Base-by-base conservation (phyloP, 306 rosid genomes). In the Chamaecrista fasciculata region DNA sequence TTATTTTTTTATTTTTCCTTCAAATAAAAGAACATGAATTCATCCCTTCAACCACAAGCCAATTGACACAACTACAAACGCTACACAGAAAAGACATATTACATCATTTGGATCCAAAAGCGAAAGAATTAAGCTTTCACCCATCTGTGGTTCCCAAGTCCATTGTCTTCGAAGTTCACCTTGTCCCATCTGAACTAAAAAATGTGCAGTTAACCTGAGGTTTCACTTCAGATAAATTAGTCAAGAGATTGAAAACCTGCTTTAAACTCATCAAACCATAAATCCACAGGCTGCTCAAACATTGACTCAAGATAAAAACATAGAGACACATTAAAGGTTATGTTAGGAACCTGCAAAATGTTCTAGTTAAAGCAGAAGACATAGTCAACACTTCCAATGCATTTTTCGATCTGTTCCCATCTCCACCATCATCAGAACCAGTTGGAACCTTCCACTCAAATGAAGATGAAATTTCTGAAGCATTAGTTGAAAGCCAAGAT, bases 121-220 rank as follows among this genome's bases (percentile, higher is more conserved):
- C 1, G 89, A 83, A 82, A 93, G 98, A 75, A 90, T 80, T 86
- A 93, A 70, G 87, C 94, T 85, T 79, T 93, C 97, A 59, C 96
- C 87, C 97, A 93, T 90, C 60, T 73, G 77, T 62, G 98, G 91
- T 75, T 93, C 96, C 98, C 98, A 93, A 40, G 84, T 85, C 98
- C 98, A 93, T 75, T 73, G 92, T 79, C 85, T 86, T 73, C 66
- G 59, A 67, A 90, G 85, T 73, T 80, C 96, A 66, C 86, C 90
- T 69, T 82, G 93, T 50, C 83, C 84, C 81, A 85, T 84, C 80
- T 80, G 85, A 73, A 70, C 87, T 84, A 90, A 52, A 83, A 85
- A 90, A 75, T 93, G 87, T 77, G 87, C 76, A 62, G 97, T 88
- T 71, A 93, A 88, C 97, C 98, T 93, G 97, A 62, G 78, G 72